phyloP scores from a whole-genome alignment of 164 flowering plant species.

The Aristolochia contorta region DNA sequence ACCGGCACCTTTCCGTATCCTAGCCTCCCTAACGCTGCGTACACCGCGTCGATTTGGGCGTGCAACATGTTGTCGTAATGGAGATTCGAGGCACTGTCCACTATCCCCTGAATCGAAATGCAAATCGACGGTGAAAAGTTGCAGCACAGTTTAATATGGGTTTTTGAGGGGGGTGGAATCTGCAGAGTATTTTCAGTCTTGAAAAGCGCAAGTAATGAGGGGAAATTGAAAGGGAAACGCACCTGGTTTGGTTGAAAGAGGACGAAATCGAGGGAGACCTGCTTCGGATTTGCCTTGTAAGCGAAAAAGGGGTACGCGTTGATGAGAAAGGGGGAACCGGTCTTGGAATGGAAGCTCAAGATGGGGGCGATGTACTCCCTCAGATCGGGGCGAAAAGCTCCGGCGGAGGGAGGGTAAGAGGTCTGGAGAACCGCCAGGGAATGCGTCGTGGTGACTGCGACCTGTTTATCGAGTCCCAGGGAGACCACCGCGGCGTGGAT shows the following conservation, averaged over 20 bases:
- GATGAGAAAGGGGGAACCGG: constrained; percentile 20
- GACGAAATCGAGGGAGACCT: constrained; percentile 30
- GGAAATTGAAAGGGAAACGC: not conserved
- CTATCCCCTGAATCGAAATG: constrained; percentile 5
- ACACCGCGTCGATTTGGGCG: constrained; percentile 40
- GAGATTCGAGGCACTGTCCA: constrained; percentile 22
- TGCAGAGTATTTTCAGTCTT: too few relatives aligned
- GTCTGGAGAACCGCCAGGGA: constrained; percentile 17
- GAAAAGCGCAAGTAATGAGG: too few relatives aligned
- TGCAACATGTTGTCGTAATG: constrained; percentile 41
- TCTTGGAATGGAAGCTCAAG: constrained; percentile 18
- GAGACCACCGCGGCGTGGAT: constrained; percentile 15
- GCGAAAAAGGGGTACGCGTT: constrained; percentile 31
- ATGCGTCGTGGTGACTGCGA: constrained; percentile 25
- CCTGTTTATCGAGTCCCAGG: constrained; percentile 19
- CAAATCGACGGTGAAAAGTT: not conserved
- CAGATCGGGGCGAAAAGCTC: constrained; percentile 20
- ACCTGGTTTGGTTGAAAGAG: constrained; percentile 24
- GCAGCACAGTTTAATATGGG: too few relatives aligned
- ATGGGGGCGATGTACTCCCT: constrained; percentile 12
- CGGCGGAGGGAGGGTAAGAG: constrained; percentile 27
- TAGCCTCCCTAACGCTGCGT: constrained; percentile 21
- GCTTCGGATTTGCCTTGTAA: constrained; percentile 24
- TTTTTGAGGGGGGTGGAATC: too few relatives aligned
- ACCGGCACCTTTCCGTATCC: constrained; percentile 25